Percentiles rank a stretch among this genome's conserved stretches.
Conservation (phyloP, 257 asterid genomes). For the Eustoma russellianum region DNA sequence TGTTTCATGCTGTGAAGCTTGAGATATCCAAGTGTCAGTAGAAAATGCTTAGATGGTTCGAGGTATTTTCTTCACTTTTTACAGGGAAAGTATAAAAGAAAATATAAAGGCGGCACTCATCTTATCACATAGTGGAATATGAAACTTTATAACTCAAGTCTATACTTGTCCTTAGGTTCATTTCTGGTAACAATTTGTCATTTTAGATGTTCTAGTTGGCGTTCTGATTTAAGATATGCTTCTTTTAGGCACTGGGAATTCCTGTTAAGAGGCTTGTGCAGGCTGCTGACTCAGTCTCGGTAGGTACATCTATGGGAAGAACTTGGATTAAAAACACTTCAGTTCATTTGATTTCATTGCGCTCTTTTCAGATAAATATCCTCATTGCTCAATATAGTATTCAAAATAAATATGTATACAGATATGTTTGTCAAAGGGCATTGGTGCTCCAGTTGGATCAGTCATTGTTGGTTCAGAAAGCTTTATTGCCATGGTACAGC, state of each 20-base stretch:
- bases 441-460: conserved; percentile 96
- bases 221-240: conserved; percentile 6
- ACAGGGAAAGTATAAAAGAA: too few species aligned
- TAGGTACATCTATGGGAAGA: conserved; percentile 22
- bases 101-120: too few species aligned
- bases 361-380: not conserved
- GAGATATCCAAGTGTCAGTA: too few species aligned
- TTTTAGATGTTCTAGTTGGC: not conserved
- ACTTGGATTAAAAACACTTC: not conserved
- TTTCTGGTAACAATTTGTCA: conserved; percentile 1
- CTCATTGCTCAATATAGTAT: conserved; percentile 1
- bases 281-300: conserved; percentile 97
- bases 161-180: not conserved
- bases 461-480: conserved; percentile 75
- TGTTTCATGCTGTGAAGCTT: too few species aligned
- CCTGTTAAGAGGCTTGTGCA: conserved; percentile 81
- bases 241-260: conserved; percentile 86
- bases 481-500: conserved; percentile 66
- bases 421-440: conserved; percentile 96
- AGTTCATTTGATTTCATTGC: not conserved
- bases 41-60: too few species aligned
- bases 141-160: too few species aligned
- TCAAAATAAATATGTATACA: conserved; percentile 15
- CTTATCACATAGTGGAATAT: too few species aligned
- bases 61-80: too few species aligned